These are phyloP conservation scores for Toxoplasma gondii DNA, from an alignment of 169 alveolate genomes.

Conservation along the genomic window DNA sequence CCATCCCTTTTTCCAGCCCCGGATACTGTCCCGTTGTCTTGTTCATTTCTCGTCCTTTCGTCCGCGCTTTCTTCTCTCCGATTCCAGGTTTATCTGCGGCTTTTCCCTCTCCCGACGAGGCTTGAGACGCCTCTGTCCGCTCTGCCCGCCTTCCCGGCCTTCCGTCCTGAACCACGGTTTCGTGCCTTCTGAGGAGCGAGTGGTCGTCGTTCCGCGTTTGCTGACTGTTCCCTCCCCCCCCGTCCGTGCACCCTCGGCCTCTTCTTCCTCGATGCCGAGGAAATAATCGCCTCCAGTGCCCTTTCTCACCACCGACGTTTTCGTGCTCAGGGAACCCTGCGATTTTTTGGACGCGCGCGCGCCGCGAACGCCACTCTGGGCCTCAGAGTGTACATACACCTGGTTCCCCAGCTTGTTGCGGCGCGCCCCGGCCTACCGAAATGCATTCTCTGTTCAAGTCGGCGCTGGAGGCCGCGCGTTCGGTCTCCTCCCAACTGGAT, in stretches of 20 bases:
- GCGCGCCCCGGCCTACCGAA: neutral
- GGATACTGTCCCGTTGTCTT: too few relatives aligned
- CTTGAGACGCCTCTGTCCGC: neutral
- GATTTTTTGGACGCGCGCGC: too few relatives aligned
- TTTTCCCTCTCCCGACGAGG: neutral
- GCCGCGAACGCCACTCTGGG: too few relatives aligned
- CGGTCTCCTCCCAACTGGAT: slow-evolving; percentile 26
- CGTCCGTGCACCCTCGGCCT: neutral
- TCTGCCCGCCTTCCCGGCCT: too few relatives aligned
- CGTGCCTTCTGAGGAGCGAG: too few relatives aligned
- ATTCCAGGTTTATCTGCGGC: neutral
- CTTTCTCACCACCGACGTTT: too few relatives aligned
- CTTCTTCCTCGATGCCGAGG: neutral
- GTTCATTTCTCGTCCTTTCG: neutral
- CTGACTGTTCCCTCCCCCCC: neutral
- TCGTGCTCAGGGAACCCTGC: too few relatives aligned
- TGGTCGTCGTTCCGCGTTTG: too few relatives aligned
- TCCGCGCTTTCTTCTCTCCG: neutral
- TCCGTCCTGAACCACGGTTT: too few relatives aligned
- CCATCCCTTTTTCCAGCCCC: too few relatives aligned
- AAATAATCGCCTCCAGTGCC: too few relatives aligned
- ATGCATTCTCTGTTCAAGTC: slow-evolving; percentile 31
- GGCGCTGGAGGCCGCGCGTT: slow-evolving; percentile 22
- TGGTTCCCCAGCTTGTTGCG: neutral
- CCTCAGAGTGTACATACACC: too few relatives aligned